phyloP scores from a whole-genome alignment of 345 rosid species.

The Eucalyptus tenuipes region DNA sequence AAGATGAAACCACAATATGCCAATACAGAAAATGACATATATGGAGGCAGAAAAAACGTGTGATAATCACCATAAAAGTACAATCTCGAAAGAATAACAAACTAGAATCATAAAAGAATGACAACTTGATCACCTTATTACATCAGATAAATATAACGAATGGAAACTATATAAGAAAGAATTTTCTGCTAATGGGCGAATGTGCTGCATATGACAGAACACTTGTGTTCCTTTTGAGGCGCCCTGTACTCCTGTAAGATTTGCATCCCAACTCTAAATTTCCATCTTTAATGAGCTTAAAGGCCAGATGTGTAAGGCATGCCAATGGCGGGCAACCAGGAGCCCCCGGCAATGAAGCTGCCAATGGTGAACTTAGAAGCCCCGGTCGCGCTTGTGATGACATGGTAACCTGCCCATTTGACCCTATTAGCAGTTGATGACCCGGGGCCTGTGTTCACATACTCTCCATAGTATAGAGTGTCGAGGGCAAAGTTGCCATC shows the following conservation, averaged over 20 bases:
- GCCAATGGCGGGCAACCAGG: conserved; percentile 34
- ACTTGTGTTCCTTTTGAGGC: background rate
- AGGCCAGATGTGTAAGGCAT: conserved; percentile 44
- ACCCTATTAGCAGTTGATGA: conserved; percentile 30
- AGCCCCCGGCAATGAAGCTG: conserved; percentile 26
- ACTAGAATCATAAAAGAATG: background rate
- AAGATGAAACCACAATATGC: background rate
- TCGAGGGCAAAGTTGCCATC: conserved; percentile 29
- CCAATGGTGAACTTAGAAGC: conserved; percentile 31
- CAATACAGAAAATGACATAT: background rate
- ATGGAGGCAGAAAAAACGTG: background rate
- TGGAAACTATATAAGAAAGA: background rate
- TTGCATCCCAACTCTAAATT: background rate
- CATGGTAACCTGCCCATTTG: conserved; percentile 31
- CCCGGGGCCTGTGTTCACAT: conserved; percentile 30
- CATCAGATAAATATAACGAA: background rate
- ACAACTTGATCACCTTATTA: background rate
- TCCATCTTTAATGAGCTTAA: background rate
- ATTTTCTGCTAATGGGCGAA: background rate
- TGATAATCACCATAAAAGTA: background rate
- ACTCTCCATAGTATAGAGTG: conserved; percentile 47
- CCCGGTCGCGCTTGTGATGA: conserved; percentile 22
- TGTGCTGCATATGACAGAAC: background rate
- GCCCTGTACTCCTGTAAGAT: background rate
- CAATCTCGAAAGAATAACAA: background rate